Conservation (phyloP, 2,329 filamentous ascomycete species). For the Curvularia spicifera region DNA sequence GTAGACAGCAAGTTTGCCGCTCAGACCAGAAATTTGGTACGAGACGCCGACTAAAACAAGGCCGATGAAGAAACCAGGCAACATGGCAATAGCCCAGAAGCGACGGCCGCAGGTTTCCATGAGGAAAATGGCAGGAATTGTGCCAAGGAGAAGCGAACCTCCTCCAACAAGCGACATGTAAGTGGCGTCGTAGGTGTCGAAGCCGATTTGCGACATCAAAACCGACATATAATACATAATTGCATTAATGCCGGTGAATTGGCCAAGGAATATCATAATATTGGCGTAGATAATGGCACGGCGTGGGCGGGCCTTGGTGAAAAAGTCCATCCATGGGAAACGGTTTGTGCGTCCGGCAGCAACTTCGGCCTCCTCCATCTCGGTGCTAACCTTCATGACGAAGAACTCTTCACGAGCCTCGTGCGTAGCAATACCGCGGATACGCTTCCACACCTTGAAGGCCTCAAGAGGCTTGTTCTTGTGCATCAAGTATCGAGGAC, state of each 20-base stretch:
- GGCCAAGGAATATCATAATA: slow-evolving; percentile 76
- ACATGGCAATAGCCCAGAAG: slow-evolving; percentile 76
- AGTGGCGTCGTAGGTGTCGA: slow-evolving; percentile 65
- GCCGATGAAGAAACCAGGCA: slow-evolving; percentile 74
- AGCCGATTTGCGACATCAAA: slow-evolving; percentile 72
- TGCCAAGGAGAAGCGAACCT: slow-evolving; percentile 69
- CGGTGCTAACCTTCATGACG: slow-evolving; percentile 69
- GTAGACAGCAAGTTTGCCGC: slow-evolving; percentile 64
- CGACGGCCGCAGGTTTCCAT: slow-evolving; percentile 76
- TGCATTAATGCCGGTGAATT: slow-evolving; percentile 73
- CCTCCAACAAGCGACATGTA: slow-evolving; percentile 77
- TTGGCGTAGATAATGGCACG: slow-evolving; percentile 67
- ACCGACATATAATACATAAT: slow-evolving; percentile 62
- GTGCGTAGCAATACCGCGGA: slow-evolving; percentile 64
- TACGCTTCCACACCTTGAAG: slow-evolving; percentile 74
- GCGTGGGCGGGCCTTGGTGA: slow-evolving; percentile 69
- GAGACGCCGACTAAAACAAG: slow-evolving; percentile 69
- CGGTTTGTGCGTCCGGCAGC: slow-evolving; percentile 61
- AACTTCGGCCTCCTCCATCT: slow-evolving; percentile 61
- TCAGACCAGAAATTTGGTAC: slow-evolving; percentile 62
- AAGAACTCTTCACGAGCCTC: slow-evolving; percentile 74
- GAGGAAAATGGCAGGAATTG: slow-evolving; percentile 70
- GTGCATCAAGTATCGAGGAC: slow-evolving; percentile 73
- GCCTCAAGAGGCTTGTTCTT: slow-evolving; percentile 65
- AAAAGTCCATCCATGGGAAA: slow-evolving; percentile 75